These are phyloP conservation scores for Quercus lobata DNA, from an alignment of 331 rosid species.

Conservation along the genomic window DNA sequence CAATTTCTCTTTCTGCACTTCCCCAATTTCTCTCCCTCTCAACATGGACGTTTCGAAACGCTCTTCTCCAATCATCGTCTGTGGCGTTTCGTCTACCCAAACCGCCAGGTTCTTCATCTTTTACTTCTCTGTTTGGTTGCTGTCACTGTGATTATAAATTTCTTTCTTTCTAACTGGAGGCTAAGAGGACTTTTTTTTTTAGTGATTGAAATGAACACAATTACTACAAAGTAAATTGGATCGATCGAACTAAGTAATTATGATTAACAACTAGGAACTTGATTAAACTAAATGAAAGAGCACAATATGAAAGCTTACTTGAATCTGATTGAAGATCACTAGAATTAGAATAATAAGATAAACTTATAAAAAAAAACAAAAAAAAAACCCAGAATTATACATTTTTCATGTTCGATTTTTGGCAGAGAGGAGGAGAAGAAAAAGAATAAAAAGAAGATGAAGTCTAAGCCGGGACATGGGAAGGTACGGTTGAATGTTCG, in stretches of 20 bases:
- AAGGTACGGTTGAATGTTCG: slow-evolving; percentile 51
- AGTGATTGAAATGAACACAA: no score
- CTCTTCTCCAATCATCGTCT: slow-evolving; percentile 11
- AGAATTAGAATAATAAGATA: no score
- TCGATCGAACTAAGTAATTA: no score
- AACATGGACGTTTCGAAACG: neutral
- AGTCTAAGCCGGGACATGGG: slow-evolving; percentile 21
- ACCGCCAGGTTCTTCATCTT: slow-evolving; percentile 10
- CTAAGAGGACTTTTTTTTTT: no score
- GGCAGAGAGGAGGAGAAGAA: slow-evolving; percentile 38
- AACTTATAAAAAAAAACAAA: neutral
- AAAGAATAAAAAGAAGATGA: slow-evolving; percentile 13
- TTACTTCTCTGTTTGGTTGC: neutral
- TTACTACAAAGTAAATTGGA: no score
- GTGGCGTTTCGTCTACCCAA: slow-evolving; percentile 26
- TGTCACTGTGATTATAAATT: no score
- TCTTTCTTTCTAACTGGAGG: no score
- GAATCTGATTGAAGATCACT: no score
- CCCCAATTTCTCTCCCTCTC: slow-evolving; percentile 19
- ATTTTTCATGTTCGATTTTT: neutral
- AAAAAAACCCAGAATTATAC: neutral
- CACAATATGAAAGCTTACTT: no score
- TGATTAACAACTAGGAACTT: no score
- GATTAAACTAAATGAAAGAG: no score
- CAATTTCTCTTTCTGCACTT: slow-evolving; percentile 2